Conservation (phyloP, 257 asterid genomes). For the Nicotiana noctiflora region DNA sequence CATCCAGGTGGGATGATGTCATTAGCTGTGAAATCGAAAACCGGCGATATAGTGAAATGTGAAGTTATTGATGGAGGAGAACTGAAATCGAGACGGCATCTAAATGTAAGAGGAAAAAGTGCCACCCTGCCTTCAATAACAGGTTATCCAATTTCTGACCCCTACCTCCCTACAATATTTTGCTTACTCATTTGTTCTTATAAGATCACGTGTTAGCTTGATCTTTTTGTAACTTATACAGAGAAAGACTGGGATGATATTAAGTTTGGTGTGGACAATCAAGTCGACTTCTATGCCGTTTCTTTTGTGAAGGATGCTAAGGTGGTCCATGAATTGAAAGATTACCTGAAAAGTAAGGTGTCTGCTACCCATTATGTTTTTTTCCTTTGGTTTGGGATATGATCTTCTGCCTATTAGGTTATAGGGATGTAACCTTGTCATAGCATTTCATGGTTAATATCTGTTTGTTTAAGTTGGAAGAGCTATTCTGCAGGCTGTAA, state of each 20-base stretch:
- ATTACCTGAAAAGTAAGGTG: conserved; percentile 62
- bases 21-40: conserved; percentile 75
- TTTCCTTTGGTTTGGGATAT: background rate
- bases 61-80: conserved; percentile 93
- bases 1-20: conserved; percentile 96
- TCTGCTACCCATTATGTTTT: conserved; percentile 7
- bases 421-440: background rate
- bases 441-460: background rate
- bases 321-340: conserved; percentile 87
- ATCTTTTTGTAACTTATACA: conserved; percentile 20
- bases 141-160: conserved; percentile 36
- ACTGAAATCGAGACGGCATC: conserved; percentile 87
- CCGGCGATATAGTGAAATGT: conserved; percentile 62
- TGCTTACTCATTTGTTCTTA: conserved; percentile 4
- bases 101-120: conserved; percentile 97
- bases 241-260: conserved; percentile 99
- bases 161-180: background rate
- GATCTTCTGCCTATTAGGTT: background rate
- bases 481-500: conserved; percentile 50
- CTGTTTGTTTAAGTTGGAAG: background rate
- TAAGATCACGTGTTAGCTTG: background rate
- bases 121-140: conserved; percentile 96
- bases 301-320: conserved; percentile 95
- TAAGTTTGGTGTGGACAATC: conserved; percentile 93
- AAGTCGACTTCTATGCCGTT: conserved; percentile 95